phyloP scores from a whole-genome alignment of 1,284 basidiomycete species.

The Sanghuangporus sanghuang region DNA sequence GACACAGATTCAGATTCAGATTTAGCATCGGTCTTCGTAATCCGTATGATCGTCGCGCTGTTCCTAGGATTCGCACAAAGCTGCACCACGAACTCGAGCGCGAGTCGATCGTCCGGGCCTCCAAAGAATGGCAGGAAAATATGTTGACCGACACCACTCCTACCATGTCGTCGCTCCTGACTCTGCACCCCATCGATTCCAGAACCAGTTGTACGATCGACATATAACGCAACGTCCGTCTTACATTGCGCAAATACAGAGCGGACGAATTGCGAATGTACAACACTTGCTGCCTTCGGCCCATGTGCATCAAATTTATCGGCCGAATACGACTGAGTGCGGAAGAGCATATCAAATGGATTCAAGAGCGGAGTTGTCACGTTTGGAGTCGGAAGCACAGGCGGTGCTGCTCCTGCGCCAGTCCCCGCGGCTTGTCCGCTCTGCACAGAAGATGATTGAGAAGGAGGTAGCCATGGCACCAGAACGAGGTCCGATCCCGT shows the following conservation, averaged over 20 bases:
- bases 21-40: constrained; percentile 44
- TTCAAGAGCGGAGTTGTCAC: constrained; percentile 17
- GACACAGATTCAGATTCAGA: constrained; percentile 18
- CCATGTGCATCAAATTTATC: neutral
- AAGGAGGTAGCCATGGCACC: constrained; percentile 56
- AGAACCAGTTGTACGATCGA: constrained; percentile 46
- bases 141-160: constrained; percentile 33
- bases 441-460: constrained; percentile 21
- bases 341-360: constrained; percentile 66
- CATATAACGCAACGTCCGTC: constrained; percentile 55
- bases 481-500: constrained; percentile 51
- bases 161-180: constrained; percentile 24
- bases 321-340: constrained; percentile 26
- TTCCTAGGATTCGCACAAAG: constrained; percentile 47
- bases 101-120: constrained; percentile 63
- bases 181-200: constrained; percentile 2
- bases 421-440: constrained; percentile 13
- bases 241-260: constrained; percentile 48
- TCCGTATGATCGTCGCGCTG: constrained; percentile 54
- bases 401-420: neutral
- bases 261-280: constrained; percentile 57
- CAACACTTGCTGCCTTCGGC: constrained; percentile 26
- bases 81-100: constrained; percentile 56
- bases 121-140: constrained; percentile 68
- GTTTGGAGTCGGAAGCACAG: constrained; percentile 10